A percentile compares a stretch with the other conserved stretches of the same genome.
Evolutionary conservation across 305 asterid genomes (phyloP).

Genomic region (Solanum hybrid): DNA sequence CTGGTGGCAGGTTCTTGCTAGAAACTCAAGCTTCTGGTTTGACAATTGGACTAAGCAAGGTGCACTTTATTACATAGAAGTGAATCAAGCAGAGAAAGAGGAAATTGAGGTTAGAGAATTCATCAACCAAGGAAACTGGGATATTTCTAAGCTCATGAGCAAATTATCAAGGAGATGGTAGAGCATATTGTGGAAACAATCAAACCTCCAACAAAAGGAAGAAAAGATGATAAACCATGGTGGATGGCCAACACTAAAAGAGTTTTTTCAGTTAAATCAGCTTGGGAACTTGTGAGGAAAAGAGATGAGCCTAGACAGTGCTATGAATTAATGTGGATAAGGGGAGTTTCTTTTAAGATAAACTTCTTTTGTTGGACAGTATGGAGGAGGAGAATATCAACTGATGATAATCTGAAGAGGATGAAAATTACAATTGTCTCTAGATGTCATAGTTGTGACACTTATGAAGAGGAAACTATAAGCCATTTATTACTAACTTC

Average conservation of each 20-base stretch:
- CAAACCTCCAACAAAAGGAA: background rate
- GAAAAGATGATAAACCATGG: background rate
- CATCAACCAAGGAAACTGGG: background rate
- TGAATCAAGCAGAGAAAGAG: too few relatives aligned
- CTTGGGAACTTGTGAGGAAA: background rate
- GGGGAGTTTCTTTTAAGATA: background rate
- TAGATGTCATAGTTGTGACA: background rate
- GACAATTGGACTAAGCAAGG: background rate
- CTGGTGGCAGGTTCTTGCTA: background rate
- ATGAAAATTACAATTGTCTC: too few relatives aligned
- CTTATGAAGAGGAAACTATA: background rate
- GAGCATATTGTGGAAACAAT: background rate
- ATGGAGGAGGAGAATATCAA: background rate
- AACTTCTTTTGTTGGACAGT: too few relatives aligned
- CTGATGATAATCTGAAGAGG: background rate
- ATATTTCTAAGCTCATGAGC: too few relatives aligned
- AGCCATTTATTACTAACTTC: background rate
- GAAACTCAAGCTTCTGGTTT: background rate
- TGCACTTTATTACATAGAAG: too few relatives aligned
- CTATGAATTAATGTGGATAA: too few relatives aligned
- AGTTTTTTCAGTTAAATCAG: background rate
- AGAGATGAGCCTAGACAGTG: background rate
- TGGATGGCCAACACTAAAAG: too few relatives aligned
- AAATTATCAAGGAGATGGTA: background rate
- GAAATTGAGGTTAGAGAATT: background rate